Base-by-base conservation (phyloP, 306 rosid genomes). In the Nissolia schottii region DNA sequence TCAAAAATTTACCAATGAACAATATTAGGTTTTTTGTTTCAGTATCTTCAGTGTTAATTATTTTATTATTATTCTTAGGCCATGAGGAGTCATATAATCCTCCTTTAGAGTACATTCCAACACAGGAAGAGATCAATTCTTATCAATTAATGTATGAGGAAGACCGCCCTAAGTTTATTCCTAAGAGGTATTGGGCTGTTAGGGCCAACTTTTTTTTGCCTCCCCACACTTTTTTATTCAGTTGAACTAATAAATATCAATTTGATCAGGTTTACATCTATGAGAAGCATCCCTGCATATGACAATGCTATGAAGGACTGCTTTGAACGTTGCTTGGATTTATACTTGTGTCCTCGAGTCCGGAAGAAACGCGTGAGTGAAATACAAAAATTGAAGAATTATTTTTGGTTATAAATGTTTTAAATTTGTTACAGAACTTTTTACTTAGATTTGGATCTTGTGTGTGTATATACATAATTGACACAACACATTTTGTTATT, bases 71-170 rank as follows among this genome's bases (percentile, higher is more conserved):
- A 50, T 67, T 73, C 63, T 59, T 77, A 94, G 99, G 99, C 67
- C 89, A 94, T 16, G 97, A 89, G 70, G 99, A 94, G 71, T 91
- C 99, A 1, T 91, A 89, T 78, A 94, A 91, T 84, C 99, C 99
- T 76, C 89, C 99, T 73, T 57, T 81, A 65, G 99, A 94, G 76
- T 91, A 85, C 80, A 94, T 94, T 65, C 99, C 99, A 71, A 79
- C 92, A 40, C 95, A 94, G 84, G 99, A 94, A 85, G 99, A 91
- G 81, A 78, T 91, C 29, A 88, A 86, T 81, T 77, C 91, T 40
- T 88, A 94, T 81, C 91, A 94, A 67, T 81, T 89, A 84, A 85
- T 88, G 97, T 82, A 53, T 54, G 95, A 89, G 54, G 97, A 94
- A 88, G 99, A 94, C 80, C 96, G 89, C 32, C 97, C 99, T 19